Evolutionary conservation across 129 eudicot species (phyloP), one percentile per base, ranked within the genome.

Genomic region (Artemisia tridentata): DNA sequence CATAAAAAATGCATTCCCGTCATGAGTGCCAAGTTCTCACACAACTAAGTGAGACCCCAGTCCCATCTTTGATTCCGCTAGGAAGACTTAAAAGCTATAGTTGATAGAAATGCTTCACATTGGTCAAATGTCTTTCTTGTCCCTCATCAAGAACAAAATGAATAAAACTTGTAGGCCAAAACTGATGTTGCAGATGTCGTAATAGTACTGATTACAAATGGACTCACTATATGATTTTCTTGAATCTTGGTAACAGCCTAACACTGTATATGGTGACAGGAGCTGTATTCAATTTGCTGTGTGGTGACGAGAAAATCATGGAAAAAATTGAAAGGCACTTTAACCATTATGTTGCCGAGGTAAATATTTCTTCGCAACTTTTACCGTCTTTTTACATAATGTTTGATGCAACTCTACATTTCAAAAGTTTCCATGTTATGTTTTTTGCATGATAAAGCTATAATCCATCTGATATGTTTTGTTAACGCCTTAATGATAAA

Each of bases 311-410:
- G 27, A 55, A 65, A 84, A 14, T 88, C 17, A 88, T 91, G 95
- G 73, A 60, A 29, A 88, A 91, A 84, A 91, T 87, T 47, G 97
- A 91, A 78, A 65, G 71, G 55, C 83, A 91, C 69, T 91, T 91
- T 54, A 82, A 84, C 75, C 68, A 59, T 72, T 68, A 65, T 61
- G 82, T 84, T 15, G 48, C 80, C 7, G 85, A 91, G 97, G 97
- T 88, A 83, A 67, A 60, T 13, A 49, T 59, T 72, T 55, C 27
- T 10, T 20, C 11, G 59, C 27, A 5, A 62, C 48, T 62, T 27
- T 18, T 27, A 31, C 46, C 17, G 38, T 31, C 19, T 5, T 31
- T 29, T 62, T 29, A 31, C 23, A 2, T 18, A 5, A n/a, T 18
- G 60, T 17, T 55, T 50, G 17, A 16, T 3, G 55, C 55, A 50